Evolutionary conservation across 805 yeast species (phyloP), one percentile per base, ranked within the genome.

Genomic region (Yamadazyma endophytica): DNA sequence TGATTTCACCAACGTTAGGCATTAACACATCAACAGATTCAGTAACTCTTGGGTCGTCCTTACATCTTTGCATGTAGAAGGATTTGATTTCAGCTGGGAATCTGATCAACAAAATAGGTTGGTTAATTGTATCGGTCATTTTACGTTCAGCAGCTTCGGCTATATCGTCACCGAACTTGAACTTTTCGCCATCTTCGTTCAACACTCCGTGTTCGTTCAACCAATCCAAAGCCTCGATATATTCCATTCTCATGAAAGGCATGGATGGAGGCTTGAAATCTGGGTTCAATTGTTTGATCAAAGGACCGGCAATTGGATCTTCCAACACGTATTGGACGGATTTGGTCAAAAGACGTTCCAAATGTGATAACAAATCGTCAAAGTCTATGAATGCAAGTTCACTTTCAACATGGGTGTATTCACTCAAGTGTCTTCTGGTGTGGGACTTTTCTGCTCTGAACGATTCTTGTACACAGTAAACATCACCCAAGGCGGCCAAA

Each of bases 91-190:
- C 96, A 31, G 87, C 86, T 32, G 99, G 99, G 90, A 92, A 92
- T 52, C 89, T 76, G 35, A 79, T 90, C 59, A 92, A 79, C 47
- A 92, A 73, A 48, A 92, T 89, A 44, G 99, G 99, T 43, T 75
- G 83, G 54, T 89, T 89, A 59, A 92, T 82, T 37, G 84, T 75
- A 59, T 92, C 99, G 20, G 96, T 87, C 99, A 92, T 92, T 64
- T 82, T 85, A 61, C 99, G 84, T 75, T 92, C 99, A 37, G 97
- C 98, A 35, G 98, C 98, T 69, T 92, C 99, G 39, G 97, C 97
- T 44, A 92, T 92, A 61, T 92, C 99, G 56, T 92, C 99, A 61
- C 99, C 99, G 48, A 92, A 92, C 64, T 82, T 77, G 80, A 90
- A 92, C 47, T 70, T 67, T 57, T 87, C 83, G 42, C 92, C 97